phyloP scores from a whole-genome alignment of 257 asterid species.

The Fraxinus quadrangulata region DNA sequence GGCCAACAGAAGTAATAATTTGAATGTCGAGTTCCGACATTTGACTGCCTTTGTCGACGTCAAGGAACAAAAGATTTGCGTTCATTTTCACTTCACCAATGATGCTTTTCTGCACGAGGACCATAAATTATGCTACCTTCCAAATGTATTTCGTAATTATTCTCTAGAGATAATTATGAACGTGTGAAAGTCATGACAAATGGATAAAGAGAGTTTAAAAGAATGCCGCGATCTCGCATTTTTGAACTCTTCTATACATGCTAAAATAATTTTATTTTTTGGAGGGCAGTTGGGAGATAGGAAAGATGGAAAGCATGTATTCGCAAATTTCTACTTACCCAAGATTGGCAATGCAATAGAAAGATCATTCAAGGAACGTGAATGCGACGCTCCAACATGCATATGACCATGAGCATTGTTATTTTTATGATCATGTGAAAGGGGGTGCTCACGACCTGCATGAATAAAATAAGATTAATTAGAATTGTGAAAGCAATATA shows the following conservation, averaged over 20 bases:
- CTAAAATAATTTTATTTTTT: background rate
- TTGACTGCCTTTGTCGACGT: slow-evolving; percentile 30
- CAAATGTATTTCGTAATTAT: background rate
- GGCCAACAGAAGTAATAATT: background rate
- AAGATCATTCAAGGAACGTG: slow-evolving; percentile 88
- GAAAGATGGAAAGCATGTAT: background rate
- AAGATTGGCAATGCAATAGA: slow-evolving; percentile 79
- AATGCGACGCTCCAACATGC: slow-evolving; percentile 65
- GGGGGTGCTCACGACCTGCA: slow-evolving; percentile 85
- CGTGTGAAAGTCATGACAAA: background rate
- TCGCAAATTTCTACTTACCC: slow-evolving; percentile 50
- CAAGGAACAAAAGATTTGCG: slow-evolving; percentile 27
- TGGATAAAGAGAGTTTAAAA: background rate
- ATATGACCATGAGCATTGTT: slow-evolving; percentile 55
- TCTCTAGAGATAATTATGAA: background rate
- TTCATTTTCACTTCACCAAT: background rate
- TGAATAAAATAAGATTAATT: background rate
- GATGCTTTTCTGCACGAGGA: background rate
- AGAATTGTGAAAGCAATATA: too few species aligned
- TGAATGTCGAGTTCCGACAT: slow-evolving; percentile 55
- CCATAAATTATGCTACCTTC: background rate
- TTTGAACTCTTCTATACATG: background rate
- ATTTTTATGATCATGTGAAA: slow-evolving; percentile 67
- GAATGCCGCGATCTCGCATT: too few species aligned
- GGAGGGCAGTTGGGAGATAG: background rate